A percentile compares a stretch with the other conserved stretches of the same genome.
These are phyloP conservation scores for Eruca vesicaria DNA, from an alignment of 441 rosid species.

Conservation along the genomic window DNA sequence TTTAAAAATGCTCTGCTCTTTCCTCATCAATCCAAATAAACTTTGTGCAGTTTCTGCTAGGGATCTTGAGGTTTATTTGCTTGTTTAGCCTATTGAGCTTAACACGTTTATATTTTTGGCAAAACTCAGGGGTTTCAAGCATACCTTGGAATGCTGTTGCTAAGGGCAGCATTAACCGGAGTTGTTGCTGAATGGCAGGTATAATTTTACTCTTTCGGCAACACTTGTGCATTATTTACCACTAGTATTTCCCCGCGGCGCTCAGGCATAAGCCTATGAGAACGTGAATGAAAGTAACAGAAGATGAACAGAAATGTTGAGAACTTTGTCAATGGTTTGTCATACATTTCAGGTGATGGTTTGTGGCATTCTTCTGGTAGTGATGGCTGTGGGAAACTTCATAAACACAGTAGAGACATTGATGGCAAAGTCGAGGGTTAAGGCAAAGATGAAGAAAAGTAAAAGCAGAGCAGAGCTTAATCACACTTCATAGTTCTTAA, in stretches of 20 bases:
- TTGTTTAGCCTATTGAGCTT: not conserved
- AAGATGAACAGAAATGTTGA: conserved; percentile 1
- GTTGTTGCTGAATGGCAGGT: conserved; percentile 92
- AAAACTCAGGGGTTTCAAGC: conserved; percentile 78
- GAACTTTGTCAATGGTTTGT: not conserved
- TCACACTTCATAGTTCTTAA: conserved; percentile 27
- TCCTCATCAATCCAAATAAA: not conserved
- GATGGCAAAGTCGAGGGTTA: conserved; percentile 81
- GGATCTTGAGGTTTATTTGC: not conserved
- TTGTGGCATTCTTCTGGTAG: conserved; percentile 75
- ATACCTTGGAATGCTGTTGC: conserved; percentile 78
- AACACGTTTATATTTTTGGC: not conserved
- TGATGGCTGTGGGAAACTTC: conserved; percentile 93
- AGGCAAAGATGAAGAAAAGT: conserved; percentile 87
- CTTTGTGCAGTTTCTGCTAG: not conserved
- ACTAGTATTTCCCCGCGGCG: not conserved
- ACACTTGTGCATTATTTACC: not conserved
- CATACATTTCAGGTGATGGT: conserved; percentile 54
- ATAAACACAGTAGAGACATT: conserved; percentile 76
- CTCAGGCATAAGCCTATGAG: not conserved
- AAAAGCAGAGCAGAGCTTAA: conserved; percentile 70
- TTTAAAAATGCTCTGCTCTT: not conserved
- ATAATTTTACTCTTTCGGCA: not conserved
- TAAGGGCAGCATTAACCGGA: conserved; percentile 69
- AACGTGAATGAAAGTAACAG: not conserved